A percentile compares a stretch with the other conserved stretches of the same genome.
Conservation (phyloP, 345 rosid genomes). For the Lepidium africanum region DNA sequence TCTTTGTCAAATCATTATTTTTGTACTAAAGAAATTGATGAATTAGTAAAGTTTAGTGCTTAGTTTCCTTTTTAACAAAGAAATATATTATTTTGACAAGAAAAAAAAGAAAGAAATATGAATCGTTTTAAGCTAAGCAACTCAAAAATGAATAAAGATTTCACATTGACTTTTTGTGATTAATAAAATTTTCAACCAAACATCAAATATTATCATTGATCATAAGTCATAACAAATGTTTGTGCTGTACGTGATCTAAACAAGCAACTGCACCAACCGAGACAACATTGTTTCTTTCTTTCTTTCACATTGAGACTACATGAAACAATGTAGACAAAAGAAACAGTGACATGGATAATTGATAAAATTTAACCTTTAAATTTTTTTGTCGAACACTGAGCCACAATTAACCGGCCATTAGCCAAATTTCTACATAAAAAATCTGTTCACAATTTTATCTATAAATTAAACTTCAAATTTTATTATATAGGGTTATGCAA, state of each 20-base stretch:
- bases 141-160: neutral
- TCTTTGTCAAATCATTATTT: conserved; percentile 11
- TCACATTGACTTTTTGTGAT: conserved; percentile 10
- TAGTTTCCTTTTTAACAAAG: neutral
- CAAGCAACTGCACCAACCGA: neutral
- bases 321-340: neutral
- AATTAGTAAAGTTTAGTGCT: neutral
- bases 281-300: neutral
- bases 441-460: too few species aligned
- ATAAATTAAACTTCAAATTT: too few species aligned
- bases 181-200: neutral
- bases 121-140: too few species aligned
- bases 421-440: too few species aligned
- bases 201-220: neutral
- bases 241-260: neutral
- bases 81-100: neutral
- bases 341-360: neutral
- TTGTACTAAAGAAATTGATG: neutral
- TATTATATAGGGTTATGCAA: too few species aligned
- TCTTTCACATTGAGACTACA: neutral
- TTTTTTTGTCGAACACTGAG: too few species aligned
- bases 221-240: neutral
- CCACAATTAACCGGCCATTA: too few species aligned
- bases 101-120: neutral
- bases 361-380: too few species aligned